phyloP scores from a whole-genome alignment of 2,329 filamentous ascomycete genomes.

The Trichoderma aggressivum region DNA sequence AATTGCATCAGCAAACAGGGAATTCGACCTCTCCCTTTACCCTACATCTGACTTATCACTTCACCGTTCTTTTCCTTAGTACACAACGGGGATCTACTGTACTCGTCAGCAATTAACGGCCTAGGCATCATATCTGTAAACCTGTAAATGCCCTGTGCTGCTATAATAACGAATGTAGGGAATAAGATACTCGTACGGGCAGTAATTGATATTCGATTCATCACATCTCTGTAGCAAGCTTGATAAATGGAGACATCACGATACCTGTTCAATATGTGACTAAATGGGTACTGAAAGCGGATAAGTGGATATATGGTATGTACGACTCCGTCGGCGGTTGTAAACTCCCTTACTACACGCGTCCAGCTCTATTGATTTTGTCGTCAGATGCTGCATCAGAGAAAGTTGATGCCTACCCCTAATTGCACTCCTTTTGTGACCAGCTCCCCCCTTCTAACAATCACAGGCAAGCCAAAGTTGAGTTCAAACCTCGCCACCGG shows the following conservation, averaged over 20 bases:
- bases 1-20: background rate
- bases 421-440: conserved; percentile 88
- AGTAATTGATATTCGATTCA: background rate
- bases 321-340: background rate
- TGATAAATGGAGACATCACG: background rate
- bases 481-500: conserved; percentile 91
- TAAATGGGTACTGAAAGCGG: background rate
- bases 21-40: background rate
- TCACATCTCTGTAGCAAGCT: background rate
- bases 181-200: background rate
- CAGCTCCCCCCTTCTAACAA: conserved; percentile 78
- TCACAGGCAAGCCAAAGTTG: conserved; percentile 87
- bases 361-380: background rate
- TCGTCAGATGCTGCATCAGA: conserved; percentile 52
- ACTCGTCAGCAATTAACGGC: background rate
- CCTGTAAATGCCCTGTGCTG: background rate
- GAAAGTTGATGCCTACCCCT: conserved; percentile 93
- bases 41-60: background rate
- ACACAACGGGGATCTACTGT: background rate
- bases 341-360: background rate
- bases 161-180: background rate
- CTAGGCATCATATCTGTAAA: background rate
- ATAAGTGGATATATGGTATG: conserved; percentile 1
- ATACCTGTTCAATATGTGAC: background rate
- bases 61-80: background rate